These are phyloP conservation scores for Mariannaea sp. DNA, from an alignment of 2,329 filamentous ascomycete genomes.

Conservation along the genomic window DNA sequence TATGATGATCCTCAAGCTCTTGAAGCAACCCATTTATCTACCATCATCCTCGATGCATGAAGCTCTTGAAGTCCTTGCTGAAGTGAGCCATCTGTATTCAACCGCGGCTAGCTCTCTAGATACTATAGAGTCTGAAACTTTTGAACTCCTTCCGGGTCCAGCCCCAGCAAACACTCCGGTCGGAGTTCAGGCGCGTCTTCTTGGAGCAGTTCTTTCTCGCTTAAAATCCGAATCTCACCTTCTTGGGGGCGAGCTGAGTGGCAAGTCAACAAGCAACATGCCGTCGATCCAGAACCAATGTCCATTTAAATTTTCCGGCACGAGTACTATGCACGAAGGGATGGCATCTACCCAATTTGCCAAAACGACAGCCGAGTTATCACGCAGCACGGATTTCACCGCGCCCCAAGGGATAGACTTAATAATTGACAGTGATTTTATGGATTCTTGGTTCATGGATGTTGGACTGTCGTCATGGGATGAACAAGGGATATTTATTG, in stretches of 20 bases:
- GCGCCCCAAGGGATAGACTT: not conserved
- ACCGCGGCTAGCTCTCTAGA: not conserved
- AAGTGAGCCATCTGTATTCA: not conserved
- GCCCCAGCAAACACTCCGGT: not conserved
- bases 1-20: not conserved
- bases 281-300: not conserved
- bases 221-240: not conserved
- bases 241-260: not conserved
- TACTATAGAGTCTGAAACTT: not conserved
- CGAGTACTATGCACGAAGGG: not conserved
- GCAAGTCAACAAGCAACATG: not conserved
- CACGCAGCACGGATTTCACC: not conserved
- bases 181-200: not conserved
- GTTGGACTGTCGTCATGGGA: not conserved
- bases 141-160: not conserved
- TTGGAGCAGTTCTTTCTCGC: not conserved
- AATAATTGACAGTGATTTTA: not conserved
- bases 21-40: not conserved
- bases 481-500: not conserved
- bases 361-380: not conserved
- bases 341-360: not conserved
- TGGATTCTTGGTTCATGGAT: not conserved
- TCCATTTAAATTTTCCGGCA: too few relatives aligned
- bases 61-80: not conserved
- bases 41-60: not conserved